A percentile compares a stretch with the other conserved stretches of the same genome.
phyloP scores from a whole-genome alignment of 2,329 filamentous ascomycete species.

The Venturia nashicola region DNA sequence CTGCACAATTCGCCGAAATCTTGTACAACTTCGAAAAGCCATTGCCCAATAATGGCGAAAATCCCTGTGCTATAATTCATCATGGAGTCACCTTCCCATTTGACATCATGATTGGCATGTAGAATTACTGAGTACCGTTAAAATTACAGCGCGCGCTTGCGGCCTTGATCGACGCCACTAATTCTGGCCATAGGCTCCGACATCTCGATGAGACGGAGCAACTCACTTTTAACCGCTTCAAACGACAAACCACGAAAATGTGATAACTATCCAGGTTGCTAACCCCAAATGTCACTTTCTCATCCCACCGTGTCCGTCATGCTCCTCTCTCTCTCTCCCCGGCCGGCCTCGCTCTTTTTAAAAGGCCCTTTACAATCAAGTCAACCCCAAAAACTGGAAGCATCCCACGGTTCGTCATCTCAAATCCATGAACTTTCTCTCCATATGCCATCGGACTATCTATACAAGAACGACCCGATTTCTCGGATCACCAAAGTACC shows the following conservation, averaged over 20 bases:
- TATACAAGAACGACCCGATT: background rate
- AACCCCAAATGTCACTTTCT: background rate
- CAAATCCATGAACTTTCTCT: background rate
- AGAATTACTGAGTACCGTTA: background rate
- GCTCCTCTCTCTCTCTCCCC: too few relatives aligned
- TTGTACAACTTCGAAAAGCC: background rate
- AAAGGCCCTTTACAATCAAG: background rate
- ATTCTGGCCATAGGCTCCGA: background rate
- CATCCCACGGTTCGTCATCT: background rate
- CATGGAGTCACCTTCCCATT: background rate
- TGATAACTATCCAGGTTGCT: too few relatives aligned
- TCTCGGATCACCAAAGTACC: background rate
- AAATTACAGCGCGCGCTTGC: background rate
- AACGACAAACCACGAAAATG: background rate
- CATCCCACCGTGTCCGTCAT: background rate
- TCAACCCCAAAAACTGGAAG: background rate
- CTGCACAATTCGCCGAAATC: background rate
- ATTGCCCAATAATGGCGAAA: background rate
- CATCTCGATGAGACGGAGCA: background rate
- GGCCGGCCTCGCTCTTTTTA: background rate
- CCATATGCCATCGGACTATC: background rate
- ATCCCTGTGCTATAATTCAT: background rate
- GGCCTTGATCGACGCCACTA: background rate
- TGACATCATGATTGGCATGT: background rate
- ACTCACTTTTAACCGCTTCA: background rate